Percentiles rank a stretch among this genome's conserved stretches.
Conservation (phyloP, 495 filamentous ascomycete genomes). For the Symbiotaphrina buchneri region DNA sequence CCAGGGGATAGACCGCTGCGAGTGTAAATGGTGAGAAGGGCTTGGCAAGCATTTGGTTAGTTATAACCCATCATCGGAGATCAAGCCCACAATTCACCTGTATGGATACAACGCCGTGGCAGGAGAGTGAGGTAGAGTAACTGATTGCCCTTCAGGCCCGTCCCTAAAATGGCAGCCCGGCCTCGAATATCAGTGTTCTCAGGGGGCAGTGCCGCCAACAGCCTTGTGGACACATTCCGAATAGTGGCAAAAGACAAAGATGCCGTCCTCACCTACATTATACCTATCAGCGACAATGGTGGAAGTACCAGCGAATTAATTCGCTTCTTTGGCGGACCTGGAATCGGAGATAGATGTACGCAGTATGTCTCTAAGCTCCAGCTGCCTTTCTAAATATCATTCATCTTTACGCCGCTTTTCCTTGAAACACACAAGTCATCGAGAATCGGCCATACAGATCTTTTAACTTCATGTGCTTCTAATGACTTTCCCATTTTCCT, state of each 20-base stretch:
- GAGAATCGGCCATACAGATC: background rate
- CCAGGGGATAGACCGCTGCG: no score
- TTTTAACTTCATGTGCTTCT: conserved; percentile 1
- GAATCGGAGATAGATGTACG: conserved; percentile 81
- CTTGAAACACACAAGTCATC: background rate
- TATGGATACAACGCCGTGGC: no score
- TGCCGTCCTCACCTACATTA: conserved; percentile 58
- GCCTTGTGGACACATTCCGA: conserved; percentile 76
- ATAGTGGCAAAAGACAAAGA: conserved; percentile 42
- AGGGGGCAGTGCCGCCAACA: conserved; percentile 82
- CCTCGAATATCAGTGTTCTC: no score
- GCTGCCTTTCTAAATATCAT: conserved; percentile 1
- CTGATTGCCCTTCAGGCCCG: no score
- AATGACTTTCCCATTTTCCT: conserved; percentile 3
- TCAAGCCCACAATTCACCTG: no score
- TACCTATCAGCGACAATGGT: conserved; percentile 90
- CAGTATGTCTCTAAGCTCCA: conserved; percentile 29
- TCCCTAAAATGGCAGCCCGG: no score
- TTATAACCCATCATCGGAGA: no score
- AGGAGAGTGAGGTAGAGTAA: no score
- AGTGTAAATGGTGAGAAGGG: no score
- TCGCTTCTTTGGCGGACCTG: conserved; percentile 79
- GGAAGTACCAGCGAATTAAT: conserved; percentile 83
- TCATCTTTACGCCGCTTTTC: conserved; percentile 1
- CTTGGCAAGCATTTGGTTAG: no score